Evolutionary conservation across 2,329 filamentous ascomycete genomes (phyloP), one percentile per base, ranked within the genome.

Genomic region (Cladobotryum mycophilum): DNA sequence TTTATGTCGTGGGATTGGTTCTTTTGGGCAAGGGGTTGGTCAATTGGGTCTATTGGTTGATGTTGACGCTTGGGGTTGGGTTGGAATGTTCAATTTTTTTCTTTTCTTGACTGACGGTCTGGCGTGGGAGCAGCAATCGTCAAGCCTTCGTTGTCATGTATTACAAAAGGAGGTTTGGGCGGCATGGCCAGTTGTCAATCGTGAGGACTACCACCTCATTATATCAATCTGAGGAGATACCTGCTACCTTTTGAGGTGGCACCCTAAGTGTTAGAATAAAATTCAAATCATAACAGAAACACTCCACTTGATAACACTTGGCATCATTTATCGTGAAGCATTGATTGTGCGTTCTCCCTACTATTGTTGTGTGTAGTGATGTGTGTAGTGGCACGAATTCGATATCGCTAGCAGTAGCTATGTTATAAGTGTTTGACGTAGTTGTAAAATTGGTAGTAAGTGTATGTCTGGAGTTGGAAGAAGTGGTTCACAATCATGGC

Each of bases 1-100:
- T 48, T 40, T 22, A 30, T 17, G 48, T 43, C 30, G 25, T 45
- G 37, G 34, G 30, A 36, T 33, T 34, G 49, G 51, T 38, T 45
- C 40, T 30, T 36, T 52, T 40, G 48, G 51, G 15, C 38, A 17
- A 15, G 38, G 36, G 36, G 36, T 38, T 12, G 36, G 36, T 38
- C 13, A 6, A 4, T n/a, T 17, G 41, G 41, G 15, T 12, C 15
- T 22, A 18, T 33, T 30, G 42, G 25, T 45, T 33, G 18, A 30
- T n/a, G 22, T 12, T 33, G 20, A 33, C 25, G n/a, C n/a, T 42
- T 25, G 20, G 7, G 15, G 6, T 11, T 13, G 11, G 20, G 41
- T 42, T 25, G 13, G 13, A 9, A 18, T 25, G 41, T n/a, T 4
- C 25, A 8, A 30, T 30, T 30, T 41, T 41, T 41, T 41, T 41